Base-by-base conservation (phyloP, 192 early-diverging fungal species). In the Gaertneriomyces semiglobifer region DNA sequence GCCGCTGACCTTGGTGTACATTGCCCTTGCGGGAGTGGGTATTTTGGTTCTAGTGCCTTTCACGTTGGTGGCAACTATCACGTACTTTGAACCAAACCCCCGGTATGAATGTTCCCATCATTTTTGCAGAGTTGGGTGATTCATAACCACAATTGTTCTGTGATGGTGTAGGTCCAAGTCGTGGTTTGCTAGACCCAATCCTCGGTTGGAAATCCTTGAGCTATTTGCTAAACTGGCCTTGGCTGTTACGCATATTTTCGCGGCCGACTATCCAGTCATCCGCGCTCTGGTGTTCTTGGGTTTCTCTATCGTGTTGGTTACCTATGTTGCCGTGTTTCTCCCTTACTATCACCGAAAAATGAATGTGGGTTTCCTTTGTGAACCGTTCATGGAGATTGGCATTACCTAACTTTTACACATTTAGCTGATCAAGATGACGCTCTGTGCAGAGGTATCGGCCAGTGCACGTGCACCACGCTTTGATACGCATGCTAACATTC, bases 71-170 rank as follows among this genome's bases (percentile, higher is more conserved):
- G 64, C 54, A 16, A 66, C 64, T 2, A 66, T 66, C 33, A 66
- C 64, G 33, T 66, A 57, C 20, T 66, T 66, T 20, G 45, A 57
- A 7, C 64, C 64, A 39, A 66, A 66, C 44, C 53, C 64, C 40
- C 43, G 41, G 64, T 66, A 57, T 4, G 55, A 18, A 25, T 18
- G 0, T 19, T 57, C 12, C 16, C 12, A 57, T 50, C 14, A 18
- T 50, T 50, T 18, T 50, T 0, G 48, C 55, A 20, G 1, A 20
- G 0, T 57, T 25, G 11, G n/a, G n/a, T 57, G 11, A 12, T 5
- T 58, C 57, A 33, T 58, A 9, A 10, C 14, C 57, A 25, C 55
- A 20, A 12, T 20, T 12, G 55, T 20, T 57, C 33, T 12, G 20
- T 11, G 2, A 16, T 1, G 60, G 7, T 45, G 8, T 39, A 64